Evolutionary conservation across 2,329 filamentous ascomycete species (phyloP).

Genomic region (Dactylellina haptotyla): DNA sequence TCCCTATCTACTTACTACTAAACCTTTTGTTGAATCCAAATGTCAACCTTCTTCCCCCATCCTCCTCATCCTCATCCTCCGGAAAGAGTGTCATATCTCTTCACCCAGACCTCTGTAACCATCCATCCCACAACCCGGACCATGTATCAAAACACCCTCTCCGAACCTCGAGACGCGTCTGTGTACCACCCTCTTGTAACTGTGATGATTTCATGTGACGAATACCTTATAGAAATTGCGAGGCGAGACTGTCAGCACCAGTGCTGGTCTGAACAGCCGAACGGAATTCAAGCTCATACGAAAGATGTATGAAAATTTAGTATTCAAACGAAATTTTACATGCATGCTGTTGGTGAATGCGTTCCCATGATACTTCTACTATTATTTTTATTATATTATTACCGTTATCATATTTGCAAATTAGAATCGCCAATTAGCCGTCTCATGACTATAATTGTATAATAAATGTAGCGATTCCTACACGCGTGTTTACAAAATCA

Average conservation of each 20-base stretch:
- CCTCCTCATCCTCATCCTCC: not conserved
- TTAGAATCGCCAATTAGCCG: too few species aligned
- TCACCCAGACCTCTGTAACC: not conserved
- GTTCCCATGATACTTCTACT: too few species aligned
- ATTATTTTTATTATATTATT: too few species aligned
- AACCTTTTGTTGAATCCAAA: slow-evolving; percentile 8
- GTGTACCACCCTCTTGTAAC: slow-evolving; percentile 4
- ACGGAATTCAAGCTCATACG: not conserved
- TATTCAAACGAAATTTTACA: too few species aligned
- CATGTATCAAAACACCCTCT: not conserved
- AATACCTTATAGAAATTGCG: not conserved
- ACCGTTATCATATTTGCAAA: too few species aligned
- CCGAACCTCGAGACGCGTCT: not conserved
- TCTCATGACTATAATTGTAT: too few species aligned
- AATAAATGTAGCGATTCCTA: too few species aligned
- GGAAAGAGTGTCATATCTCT: not conserved
- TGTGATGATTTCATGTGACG: slow-evolving; percentile 9
- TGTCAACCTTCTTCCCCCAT: slow-evolving; percentile 13
- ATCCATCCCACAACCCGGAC: not conserved
- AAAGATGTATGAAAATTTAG: too few species aligned
- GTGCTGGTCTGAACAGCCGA: not conserved
- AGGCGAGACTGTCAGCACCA: not conserved
- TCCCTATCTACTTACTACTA: slow-evolving; percentile 30
- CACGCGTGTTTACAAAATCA: too few species aligned
- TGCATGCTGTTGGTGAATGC: too few species aligned